Evolutionary conservation across 495 filamentous ascomycete genomes (phyloP), one percentile per base, ranked within the genome.

Genomic region (Penicillium dipodomyicola): DNA sequence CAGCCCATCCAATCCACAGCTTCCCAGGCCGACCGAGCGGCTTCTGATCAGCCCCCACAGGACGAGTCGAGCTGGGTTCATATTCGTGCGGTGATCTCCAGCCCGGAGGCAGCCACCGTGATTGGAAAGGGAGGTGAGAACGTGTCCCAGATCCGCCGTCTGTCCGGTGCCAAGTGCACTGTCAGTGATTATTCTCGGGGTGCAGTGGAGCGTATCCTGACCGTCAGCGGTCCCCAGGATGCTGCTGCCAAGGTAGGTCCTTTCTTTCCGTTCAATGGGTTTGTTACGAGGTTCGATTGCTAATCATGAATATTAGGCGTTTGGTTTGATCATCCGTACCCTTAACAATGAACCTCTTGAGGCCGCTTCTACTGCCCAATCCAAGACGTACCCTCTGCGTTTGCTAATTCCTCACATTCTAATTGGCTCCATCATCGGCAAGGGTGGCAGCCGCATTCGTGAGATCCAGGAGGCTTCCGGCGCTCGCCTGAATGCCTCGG

Each of bases 121-220:
- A 98, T 98, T 77, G 94, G 94, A 57, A 98, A 97, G 78, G 92
- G 91, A 65, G 94, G 94, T 67, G 94, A 98, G 77, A 98, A 98
- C 69, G 94, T 98, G 53, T 92, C 92, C 57, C 87, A 92, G 71
- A 96, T 97, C 61, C 85, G 94, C 56, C 87, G 86, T 67, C 78
- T 91, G 77, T 95, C 95, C 10, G 89, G 88, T 62, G 94, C 94
- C 60, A 97, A 97, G 76, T 97, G 94, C 77, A 97, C 95, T 32
- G 92, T 98, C 60, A 96, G 92, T 77, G 94, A 98, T 70, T 98
- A 97, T 67, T 86, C 93, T 65, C 89, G 95, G 64, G 94, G 94
- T 60, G 93, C 94, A 33, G 91, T 97, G 27, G 94, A 98, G 73
- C 87, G 94, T 68, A 97, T 98, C 61, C 77, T 98, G 65, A 98